Percentiles rank a stretch among this genome's conserved stretches.
These are phyloP conservation scores for Cercis canadensis DNA, from an alignment of 306 rosid genomes.

Conservation along the genomic window DNA sequence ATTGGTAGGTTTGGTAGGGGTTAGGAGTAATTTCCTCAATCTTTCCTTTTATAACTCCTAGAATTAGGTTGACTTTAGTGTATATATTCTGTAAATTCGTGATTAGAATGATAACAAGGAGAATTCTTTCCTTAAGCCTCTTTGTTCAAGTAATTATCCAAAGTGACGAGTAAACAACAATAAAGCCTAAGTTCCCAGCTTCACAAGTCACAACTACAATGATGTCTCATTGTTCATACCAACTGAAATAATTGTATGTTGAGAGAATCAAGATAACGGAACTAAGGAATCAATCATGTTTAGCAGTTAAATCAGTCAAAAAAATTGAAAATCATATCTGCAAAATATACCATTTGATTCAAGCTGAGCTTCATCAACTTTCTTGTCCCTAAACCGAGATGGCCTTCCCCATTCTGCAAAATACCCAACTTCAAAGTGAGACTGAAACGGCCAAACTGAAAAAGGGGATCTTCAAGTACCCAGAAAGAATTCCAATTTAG, in stretches of 20 bases:
- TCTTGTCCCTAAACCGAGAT: slow-evolving; percentile 36
- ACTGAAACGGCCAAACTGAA: slow-evolving; percentile 21
- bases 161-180: slow-evolving; percentile 8
- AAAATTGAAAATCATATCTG: slow-evolving; percentile 6
- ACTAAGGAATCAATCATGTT: slow-evolving; percentile 19
- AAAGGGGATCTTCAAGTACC: slow-evolving; percentile 3
- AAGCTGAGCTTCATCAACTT: slow-evolving; percentile 27
- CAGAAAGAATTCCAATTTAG: slow-evolving; percentile 25
- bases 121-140: no score
- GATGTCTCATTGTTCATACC: no score
- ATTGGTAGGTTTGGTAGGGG: no score
- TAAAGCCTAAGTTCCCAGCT: not conserved
- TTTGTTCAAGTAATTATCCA: slow-evolving; percentile 18
- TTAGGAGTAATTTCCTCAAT: no score
- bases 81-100: no score
- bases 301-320: slow-evolving; percentile 15
- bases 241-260: no score
- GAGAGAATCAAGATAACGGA: not conserved
- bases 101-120: no score
- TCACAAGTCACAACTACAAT: not conserved
- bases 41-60: no score
- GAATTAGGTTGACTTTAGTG: no score
- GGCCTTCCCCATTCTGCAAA: slow-evolving; percentile 45
- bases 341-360: slow-evolving; percentile 44
- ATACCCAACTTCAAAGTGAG: slow-evolving; percentile 37